phyloP scores from a whole-genome alignment of 148 eudicot genomes.

The Vaccinium vitisidaea region DNA sequence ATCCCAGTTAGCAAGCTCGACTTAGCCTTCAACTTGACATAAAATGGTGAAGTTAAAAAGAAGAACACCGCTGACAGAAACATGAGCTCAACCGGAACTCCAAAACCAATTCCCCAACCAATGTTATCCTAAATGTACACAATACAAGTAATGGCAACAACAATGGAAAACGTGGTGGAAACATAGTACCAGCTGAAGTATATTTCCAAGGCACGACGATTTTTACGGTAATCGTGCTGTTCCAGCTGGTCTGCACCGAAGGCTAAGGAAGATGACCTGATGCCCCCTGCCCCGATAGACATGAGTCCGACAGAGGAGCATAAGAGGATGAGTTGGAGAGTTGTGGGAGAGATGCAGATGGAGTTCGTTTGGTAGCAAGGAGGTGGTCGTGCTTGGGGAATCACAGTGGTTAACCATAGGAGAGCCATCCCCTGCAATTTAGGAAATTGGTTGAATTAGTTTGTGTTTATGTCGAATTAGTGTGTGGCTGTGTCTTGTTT shows the following conservation, averaged over 20 bases:
- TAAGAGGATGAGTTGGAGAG: conserved; percentile 29
- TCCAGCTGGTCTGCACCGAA: conserved; percentile 57
- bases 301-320: conserved; percentile 40
- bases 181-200: conserved; percentile 57
- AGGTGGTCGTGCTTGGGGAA: conserved; percentile 44
- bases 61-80: conserved; percentile 38
- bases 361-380: conserved; percentile 27
- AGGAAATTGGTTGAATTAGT: conserved; percentile 2
- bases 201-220: conserved; percentile 27
- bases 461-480: not conserved
- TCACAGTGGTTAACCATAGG: conserved; percentile 44
- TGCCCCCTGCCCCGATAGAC: conserved; percentile 54
- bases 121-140: conserved; percentile 63
- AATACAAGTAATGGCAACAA: conserved; percentile 40
- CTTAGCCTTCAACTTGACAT: conserved; percentile 39
- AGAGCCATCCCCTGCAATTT: conserved; percentile 44
- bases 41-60: conserved; percentile 54
- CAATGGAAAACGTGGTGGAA: conserved; percentile 27
- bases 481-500: not conserved
- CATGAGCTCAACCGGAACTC: conserved; percentile 54
- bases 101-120: conserved; percentile 73
- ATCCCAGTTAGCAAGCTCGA: conserved; percentile 41
- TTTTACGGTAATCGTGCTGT: not conserved
- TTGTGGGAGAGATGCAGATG: conserved; percentile 23
- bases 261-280: conserved; percentile 49